Conservation (phyloP, 2,329 filamentous ascomycete genomes). For the Colletotrichum somersetense region DNA sequence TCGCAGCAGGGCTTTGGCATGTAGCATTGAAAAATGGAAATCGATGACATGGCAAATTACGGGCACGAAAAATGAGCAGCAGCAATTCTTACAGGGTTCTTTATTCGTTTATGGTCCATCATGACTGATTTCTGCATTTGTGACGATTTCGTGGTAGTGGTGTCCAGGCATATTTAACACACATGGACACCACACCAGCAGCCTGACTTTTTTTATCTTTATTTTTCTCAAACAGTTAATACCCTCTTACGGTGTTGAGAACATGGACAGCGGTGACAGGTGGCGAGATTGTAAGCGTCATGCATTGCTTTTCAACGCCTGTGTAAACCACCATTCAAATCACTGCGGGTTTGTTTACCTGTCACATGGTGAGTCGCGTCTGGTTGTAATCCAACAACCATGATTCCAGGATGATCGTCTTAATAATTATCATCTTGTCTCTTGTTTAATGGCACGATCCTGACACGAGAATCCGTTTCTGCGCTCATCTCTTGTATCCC, state of each 20-base stretch:
- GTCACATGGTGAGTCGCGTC: not conserved
- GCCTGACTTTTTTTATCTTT: too few species aligned
- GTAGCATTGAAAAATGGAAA: conserved; percentile 70
- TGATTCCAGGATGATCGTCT: not conserved
- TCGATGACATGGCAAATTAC: conserved; percentile 46
- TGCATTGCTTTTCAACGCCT: not conserved
- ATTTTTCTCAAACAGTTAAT: too few species aligned
- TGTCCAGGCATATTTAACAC: not conserved
- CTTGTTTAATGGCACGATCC: not conserved
- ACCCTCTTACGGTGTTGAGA: not conserved
- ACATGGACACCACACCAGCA: not conserved
- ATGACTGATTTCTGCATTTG: not conserved
- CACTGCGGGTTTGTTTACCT: not conserved
- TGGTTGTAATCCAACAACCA: not conserved
- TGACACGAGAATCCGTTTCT: not conserved
- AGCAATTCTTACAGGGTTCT: conserved; percentile 40
- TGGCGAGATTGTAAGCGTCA: not conserved
- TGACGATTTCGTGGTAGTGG: not conserved
- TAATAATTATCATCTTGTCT: not conserved
- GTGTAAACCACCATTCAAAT: too few species aligned
- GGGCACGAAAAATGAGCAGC: conserved; percentile 44
- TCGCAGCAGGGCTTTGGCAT: conserved; percentile 67
- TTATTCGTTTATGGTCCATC: conserved; percentile 3
- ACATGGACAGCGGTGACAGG: not conserved
- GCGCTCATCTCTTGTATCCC: not conserved